Evolutionary conservation across 2,329 filamentous ascomycete genomes (phyloP), one percentile per base, ranked within the genome.

Genomic region (Bisporella sp.): DNA sequence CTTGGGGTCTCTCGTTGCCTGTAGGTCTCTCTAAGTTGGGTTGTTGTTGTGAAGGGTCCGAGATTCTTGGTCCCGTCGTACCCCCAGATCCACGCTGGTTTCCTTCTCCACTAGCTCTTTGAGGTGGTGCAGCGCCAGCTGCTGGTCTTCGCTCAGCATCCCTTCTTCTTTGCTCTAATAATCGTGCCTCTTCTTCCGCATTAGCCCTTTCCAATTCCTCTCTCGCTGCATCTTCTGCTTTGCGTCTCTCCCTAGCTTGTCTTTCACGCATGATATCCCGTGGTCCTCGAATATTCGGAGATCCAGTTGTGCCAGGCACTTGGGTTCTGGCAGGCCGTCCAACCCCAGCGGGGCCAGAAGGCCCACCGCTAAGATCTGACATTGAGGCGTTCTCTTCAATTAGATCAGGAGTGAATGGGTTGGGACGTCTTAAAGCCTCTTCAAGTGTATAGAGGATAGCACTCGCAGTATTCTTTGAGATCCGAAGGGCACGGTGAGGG

Each of bases 401-500:
- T 59, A 84, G 72, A 69, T 96, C 90, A 29, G 87, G 78, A 6
- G 90, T 95, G 70, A 97, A 95, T 45, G 82, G 74, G 58, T 89
- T 79, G 2, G 92, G 90, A 44, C 85, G 80, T 59, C 91, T 85
- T 59, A 97, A 78, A 37, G 89, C 89, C 73, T 95, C 89, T 73
- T 97, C 91, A 51, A 97, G 81, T 37, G 90, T 83, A 74, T 87
- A 97, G 61, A 95, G 84, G 66, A 99, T 91, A 37, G 93, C 92
- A 68, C 87, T 88, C 57, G 89, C 87, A 44, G 89, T 96, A 57
- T 87, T 83, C 60, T 82, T 85, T 45, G 90, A 96, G 68, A 96
- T 84, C 62, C 81, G 82, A 54, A 77, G 66, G 48, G 71, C 70
- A 5, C 73, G 72, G 55, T 77, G 74, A 41, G 72, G 68, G 48